Evolutionary conservation across 192 early-diverging fungal genomes (phyloP).

Genomic region (Backusella luteola): DNA sequence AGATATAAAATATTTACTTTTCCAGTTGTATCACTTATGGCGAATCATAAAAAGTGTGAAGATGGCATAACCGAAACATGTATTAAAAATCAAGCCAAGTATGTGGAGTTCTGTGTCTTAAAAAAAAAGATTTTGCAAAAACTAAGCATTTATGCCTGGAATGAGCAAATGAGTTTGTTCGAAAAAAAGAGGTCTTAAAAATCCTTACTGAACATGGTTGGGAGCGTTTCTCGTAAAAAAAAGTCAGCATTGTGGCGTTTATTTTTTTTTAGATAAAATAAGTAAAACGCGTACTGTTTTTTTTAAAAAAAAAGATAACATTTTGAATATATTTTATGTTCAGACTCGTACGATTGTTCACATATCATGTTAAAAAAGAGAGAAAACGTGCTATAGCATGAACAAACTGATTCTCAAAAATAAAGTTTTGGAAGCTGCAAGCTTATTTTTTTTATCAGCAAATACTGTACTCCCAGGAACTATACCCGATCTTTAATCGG

Average conservation of each 20-base stretch:
- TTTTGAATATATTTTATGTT: background rate
- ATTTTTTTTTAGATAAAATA: background rate
- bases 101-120: background rate
- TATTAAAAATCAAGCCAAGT: constrained; percentile 5
- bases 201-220: background rate
- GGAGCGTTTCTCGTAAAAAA: too few species aligned
- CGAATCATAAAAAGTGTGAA: background rate
- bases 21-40: background rate
- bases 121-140: background rate
- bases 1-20: background rate
- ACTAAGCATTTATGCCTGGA: background rate
- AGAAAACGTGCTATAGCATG: too few species aligned
- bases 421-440: background rate
- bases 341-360: background rate
- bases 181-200: background rate
- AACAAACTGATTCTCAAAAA: background rate
- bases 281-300: background rate
- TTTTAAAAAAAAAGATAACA: background rate
- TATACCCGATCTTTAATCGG: background rate
- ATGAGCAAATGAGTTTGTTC: background rate
- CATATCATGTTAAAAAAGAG: background rate
- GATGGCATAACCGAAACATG: background rate
- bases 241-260: too few species aligned
- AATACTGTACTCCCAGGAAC: background rate
- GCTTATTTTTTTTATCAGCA: background rate